Conservation (phyloP, 225 moss, liverwort and hornwort genomes). For the Sphagnum tenellum region DNA sequence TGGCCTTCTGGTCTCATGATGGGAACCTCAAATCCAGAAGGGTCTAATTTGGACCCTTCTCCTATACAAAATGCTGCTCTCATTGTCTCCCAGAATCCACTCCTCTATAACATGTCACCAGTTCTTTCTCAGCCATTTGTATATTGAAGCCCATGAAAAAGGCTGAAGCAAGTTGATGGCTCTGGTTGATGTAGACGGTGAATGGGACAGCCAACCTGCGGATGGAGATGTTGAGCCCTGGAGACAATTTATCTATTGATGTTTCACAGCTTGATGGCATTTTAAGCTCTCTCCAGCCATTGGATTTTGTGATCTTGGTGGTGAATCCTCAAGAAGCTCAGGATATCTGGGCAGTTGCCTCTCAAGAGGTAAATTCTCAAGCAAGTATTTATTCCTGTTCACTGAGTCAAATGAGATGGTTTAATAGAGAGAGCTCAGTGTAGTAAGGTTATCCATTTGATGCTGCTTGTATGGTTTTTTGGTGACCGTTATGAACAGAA, state of each 20-base stretch:
- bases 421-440: not conserved
- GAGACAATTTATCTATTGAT: conserved; percentile 53
- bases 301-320: conserved; percentile 62
- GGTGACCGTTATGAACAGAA: conserved; percentile 23
- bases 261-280: conserved; percentile 49
- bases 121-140: too few species aligned
- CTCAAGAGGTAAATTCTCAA: conserved; percentile 29
- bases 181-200: conserved; percentile 35
- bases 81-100: not conserved
- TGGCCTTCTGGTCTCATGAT: too few species aligned
- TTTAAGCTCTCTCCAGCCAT: conserved; percentile 46
- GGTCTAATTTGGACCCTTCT: too few species aligned
- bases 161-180: too few species aligned
- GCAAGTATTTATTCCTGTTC: not conserved
- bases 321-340: conserved; percentile 72
- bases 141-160: too few species aligned
- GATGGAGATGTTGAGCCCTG: conserved; percentile 47
- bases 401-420: not conserved
- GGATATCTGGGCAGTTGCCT: conserved; percentile 52
- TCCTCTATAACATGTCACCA: too few species aligned
- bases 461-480: not conserved
- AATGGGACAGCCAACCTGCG: conserved; percentile 35
- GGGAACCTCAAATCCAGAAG: too few species aligned
- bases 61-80: too few species aligned
- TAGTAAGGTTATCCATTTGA: not conserved